A percentile compares a stretch with the other conserved stretches of the same genome.
Evolutionary conservation across 1,284 basidiomycete genomes (phyloP).

Genomic region (Cutaneotrichosporon arboriforme): DNA sequence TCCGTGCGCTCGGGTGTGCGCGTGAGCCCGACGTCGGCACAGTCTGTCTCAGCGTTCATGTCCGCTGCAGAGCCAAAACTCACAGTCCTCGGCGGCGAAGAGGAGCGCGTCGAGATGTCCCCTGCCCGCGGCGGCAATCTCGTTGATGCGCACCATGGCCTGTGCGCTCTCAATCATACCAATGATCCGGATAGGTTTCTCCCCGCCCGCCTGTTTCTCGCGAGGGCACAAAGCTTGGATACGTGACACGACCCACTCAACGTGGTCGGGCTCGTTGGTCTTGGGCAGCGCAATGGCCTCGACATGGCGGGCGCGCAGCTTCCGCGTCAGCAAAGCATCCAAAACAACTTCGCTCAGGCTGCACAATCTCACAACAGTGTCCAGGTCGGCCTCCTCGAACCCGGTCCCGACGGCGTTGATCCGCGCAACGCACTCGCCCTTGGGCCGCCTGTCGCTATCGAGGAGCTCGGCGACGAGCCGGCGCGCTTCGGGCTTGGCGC

Average conservation of each 20-base stretch:
- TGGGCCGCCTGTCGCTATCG: conserved; percentile 32
- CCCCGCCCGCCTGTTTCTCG: conserved; percentile 22
- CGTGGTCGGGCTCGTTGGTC: conserved; percentile 62
- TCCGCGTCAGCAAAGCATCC: not conserved
- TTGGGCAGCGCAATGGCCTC: conserved; percentile 69
- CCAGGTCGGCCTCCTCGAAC: conserved; percentile 66
- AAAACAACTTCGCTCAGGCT: not conserved
- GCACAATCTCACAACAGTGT: conserved; percentile 55
- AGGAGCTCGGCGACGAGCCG: conserved; percentile 58
- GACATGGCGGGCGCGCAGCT: conserved; percentile 49
- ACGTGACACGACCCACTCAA: conserved; percentile 58
- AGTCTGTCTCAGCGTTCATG: conserved; percentile 36
- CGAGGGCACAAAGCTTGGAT: conserved; percentile 30
- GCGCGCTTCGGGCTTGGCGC: conserved; percentile 62
- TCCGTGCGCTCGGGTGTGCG: conserved; percentile 70
- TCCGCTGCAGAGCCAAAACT: conserved; percentile 25
- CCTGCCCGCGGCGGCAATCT: conserved; percentile 34
- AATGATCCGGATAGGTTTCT: conserved; percentile 57
- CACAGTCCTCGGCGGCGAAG: conserved; percentile 90
- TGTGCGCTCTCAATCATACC: conserved; percentile 75
- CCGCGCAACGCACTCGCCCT: conserved; percentile 61
- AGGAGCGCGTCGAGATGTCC: conserved; percentile 48
- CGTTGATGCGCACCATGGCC: conserved; percentile 46
- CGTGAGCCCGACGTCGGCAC: conserved; percentile 78
- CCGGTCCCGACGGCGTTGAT: conserved; percentile 69